phyloP scores from a whole-genome alignment of 2,329 filamentous ascomycete genomes.

The Seiridium unicorne region DNA sequence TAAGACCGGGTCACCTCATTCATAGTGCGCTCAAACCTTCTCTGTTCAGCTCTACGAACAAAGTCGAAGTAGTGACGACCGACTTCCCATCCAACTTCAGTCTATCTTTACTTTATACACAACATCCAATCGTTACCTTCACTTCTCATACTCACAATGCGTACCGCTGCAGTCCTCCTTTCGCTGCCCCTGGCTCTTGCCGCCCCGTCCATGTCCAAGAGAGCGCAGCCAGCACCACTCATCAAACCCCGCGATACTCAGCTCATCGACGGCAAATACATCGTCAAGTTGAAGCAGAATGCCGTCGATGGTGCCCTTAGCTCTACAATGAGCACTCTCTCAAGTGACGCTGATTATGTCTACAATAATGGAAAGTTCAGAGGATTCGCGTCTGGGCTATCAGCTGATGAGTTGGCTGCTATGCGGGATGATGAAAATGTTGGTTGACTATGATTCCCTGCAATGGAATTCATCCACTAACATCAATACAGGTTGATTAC shows the following conservation, averaged over 20 bases:
- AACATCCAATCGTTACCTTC: not conserved
- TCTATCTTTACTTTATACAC: not conserved
- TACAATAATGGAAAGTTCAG: conserved; percentile 32
- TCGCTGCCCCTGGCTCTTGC: conserved; percentile 27
- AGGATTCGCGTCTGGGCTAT: conserved; percentile 43
- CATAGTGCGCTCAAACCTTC: no score
- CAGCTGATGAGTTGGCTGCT: conserved; percentile 35
- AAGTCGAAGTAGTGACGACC: not conserved
- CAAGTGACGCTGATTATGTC: conserved; percentile 28
- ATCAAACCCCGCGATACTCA: conserved; percentile 23
- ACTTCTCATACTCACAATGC: conserved; percentile 19
- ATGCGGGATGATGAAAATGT: conserved; percentile 39
- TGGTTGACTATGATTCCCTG: conserved; percentile 15
- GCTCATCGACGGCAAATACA: conserved; percentile 39
- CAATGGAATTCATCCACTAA: no score
- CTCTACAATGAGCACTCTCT: conserved; percentile 22
- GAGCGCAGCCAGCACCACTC: conserved; percentile 26
- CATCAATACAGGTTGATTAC: conserved; percentile 26
- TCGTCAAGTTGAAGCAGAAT: conserved; percentile 41
- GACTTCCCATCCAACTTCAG: not conserved
- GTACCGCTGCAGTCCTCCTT: conserved; percentile 18
- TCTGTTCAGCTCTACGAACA: no score
- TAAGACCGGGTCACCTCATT: no score
- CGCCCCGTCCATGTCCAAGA: conserved; percentile 24
- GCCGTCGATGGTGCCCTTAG: conserved; percentile 28